Evolutionary conservation across 148 eudicot species (phyloP).

Genomic region (Bassia scoparia): DNA sequence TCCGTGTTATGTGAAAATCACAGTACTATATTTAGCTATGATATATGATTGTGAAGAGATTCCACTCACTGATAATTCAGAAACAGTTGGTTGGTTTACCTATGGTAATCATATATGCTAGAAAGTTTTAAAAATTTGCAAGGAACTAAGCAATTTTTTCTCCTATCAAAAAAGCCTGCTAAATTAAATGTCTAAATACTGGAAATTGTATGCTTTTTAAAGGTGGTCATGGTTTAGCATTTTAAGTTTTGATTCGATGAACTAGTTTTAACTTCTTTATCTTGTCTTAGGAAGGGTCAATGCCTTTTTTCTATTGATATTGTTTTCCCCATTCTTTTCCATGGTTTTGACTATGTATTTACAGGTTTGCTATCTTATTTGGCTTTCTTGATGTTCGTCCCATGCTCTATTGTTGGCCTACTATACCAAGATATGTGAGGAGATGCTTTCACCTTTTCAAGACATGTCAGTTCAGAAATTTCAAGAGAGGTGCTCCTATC

Average conservation of each 20-base stretch:
- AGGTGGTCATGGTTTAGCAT: not conserved
- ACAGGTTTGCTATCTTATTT: constrained; percentile 86
- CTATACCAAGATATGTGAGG: constrained; percentile 59
- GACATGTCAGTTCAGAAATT: constrained; percentile 35
- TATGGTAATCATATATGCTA: not conserved
- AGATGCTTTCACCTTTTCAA: constrained; percentile 47
- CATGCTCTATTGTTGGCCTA: constrained; percentile 80
- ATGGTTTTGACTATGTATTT: constrained; percentile 18
- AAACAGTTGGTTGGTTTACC: not conserved
- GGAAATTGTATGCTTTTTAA: not conserved
- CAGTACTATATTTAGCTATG: not conserved
- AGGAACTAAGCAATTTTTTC: too few species aligned
- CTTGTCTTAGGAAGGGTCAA: constrained; percentile 10
- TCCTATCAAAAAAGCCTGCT: too few species aligned
- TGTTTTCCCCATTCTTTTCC: not conserved
- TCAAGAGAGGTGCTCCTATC: constrained; percentile 51
- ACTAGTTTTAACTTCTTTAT: not conserved
- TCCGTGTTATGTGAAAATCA: not conserved
- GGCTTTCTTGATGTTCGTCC: constrained; percentile 90
- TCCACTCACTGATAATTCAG: not conserved
- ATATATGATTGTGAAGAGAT: not conserved
- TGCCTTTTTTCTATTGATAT: not conserved
- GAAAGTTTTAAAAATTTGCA: constrained; percentile 4
- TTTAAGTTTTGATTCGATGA: constrained; percentile 1
- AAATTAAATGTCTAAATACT: not conserved